Evolutionary conservation across 2,329 filamentous ascomycete genomes (phyloP).

Genomic region (Lasiodiplodia hormozganensis): DNA sequence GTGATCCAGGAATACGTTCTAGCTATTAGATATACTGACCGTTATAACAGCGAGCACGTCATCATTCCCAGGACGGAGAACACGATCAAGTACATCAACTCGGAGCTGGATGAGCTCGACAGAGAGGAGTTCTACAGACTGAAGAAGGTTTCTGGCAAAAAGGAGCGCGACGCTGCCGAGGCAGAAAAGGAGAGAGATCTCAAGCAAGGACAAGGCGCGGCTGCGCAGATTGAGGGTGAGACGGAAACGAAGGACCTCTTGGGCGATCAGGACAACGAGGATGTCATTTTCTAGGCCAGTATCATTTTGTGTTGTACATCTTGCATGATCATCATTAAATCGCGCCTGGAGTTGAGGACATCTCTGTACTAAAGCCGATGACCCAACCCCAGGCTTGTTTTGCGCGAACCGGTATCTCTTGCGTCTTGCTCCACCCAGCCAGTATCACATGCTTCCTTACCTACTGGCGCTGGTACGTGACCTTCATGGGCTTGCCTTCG

Average conservation of each 20-base stretch:
- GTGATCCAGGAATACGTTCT: constrained; percentile 40
- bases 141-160: constrained; percentile 87
- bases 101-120: constrained; percentile 95
- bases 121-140: constrained; percentile 97
- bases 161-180: constrained; percentile 59
- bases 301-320: not conserved
- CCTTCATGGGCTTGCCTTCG: constrained; percentile 80
- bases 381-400: too few relatives aligned
- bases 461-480: constrained; percentile 93
- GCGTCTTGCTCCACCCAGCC: not conserved
- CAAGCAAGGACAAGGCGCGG: constrained; percentile 40
- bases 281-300: constrained; percentile 76
- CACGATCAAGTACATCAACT: constrained; percentile 99
- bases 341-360: not conserved
- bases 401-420: not conserved
- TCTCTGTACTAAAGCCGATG: not conserved
- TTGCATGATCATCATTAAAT: constrained; percentile 4
- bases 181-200: constrained; percentile 52
- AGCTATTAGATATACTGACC: not conserved
- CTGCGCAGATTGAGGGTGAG: constrained; percentile 33
- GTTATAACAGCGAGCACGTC: constrained; percentile 73
- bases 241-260: constrained; percentile 69
- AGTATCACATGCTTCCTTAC: constrained; percentile 14
- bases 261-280: constrained; percentile 77
- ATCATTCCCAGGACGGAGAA: constrained; percentile 98